These are phyloP conservation scores for Myriosclerotinia scirpicola DNA, from an alignment of 2,329 filamentous ascomycete species.

Conservation along the genomic window DNA sequence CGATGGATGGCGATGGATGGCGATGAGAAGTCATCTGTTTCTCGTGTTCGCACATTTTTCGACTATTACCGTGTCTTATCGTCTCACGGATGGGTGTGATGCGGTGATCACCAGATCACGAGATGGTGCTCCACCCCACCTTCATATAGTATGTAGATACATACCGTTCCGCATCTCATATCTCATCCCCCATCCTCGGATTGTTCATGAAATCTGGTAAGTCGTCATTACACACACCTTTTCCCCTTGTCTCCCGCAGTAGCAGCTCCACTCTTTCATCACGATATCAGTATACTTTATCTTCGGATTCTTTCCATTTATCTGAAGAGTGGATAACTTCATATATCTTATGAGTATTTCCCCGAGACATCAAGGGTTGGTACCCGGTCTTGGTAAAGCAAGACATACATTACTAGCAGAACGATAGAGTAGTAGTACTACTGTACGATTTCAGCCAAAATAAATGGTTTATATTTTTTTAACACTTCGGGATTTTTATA, in stretches of 20 bases:
- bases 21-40: neutral
- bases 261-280: neutral
- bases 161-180: neutral
- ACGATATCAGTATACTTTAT: constrained; percentile 2
- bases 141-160: neutral
- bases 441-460: neutral
- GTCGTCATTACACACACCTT: neutral
- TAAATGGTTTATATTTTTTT: neutral
- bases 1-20: constrained; percentile 11
- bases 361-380: constrained; percentile 10
- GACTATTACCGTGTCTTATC: neutral
- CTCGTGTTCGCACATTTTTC: constrained; percentile 7
- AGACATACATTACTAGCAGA: constrained; percentile 12
- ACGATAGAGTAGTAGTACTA: constrained; percentile 11
- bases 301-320: neutral
- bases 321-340: neutral
- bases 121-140: constrained; percentile 15
- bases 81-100: constrained; percentile 4
- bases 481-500: constrained; percentile 2
- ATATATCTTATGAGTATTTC: constrained; percentile 11
- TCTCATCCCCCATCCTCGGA: constrained; percentile 13
- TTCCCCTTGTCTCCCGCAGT: constrained; percentile 1
- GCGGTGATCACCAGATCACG: constrained; percentile 20
- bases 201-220: constrained; percentile 2
- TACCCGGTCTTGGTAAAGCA: constrained; percentile 18